Evolutionary conservation across 495 filamentous ascomycete genomes (phyloP).

Genomic region (Tuber umbilicatum): DNA sequence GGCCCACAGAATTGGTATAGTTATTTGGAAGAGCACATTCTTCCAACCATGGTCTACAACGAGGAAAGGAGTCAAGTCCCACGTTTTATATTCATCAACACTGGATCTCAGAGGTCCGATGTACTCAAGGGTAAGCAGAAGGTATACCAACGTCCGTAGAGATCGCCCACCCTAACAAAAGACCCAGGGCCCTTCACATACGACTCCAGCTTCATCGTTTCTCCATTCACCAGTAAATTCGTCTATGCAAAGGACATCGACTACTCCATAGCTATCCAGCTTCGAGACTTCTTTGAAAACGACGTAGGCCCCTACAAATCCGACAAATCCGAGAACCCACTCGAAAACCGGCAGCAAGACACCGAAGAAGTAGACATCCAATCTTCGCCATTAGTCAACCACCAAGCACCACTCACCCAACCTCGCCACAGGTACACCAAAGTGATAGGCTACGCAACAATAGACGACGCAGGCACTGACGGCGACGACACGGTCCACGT

Average conservation of each 20-base stretch:
- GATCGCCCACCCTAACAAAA: background rate
- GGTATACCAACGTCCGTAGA: background rate
- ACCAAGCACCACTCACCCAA: conserved; percentile 33
- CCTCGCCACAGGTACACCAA: conserved; percentile 37
- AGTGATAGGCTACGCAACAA: conserved; percentile 78
- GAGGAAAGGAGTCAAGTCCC: conserved; percentile 49
- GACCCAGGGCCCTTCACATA: conserved; percentile 58
- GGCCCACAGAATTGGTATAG: conserved; percentile 65
- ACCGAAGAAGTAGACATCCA: conserved; percentile 46
- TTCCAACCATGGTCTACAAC: conserved; percentile 58
- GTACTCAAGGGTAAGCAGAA: conserved; percentile 65
- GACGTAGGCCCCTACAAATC: conserved; percentile 45
- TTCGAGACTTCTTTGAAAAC: conserved; percentile 68
- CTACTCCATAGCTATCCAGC: conserved; percentile 60
- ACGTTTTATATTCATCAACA: conserved; percentile 71
- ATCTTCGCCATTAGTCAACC: conserved; percentile 51
- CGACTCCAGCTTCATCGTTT: conserved; percentile 77
- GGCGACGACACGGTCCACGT: conserved; percentile 87
- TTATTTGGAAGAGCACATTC: conserved; percentile 67
- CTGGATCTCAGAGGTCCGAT: conserved; percentile 87
- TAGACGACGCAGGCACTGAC: conserved; percentile 73
- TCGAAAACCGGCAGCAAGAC: conserved; percentile 42
- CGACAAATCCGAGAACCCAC: conserved; percentile 24
- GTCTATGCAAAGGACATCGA: conserved; percentile 74
- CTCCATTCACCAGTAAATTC: conserved; percentile 78